Evolutionary conservation across 1,139 yeast species (phyloP).

Genomic region (Zygosaccharomyces sapae): DNA sequence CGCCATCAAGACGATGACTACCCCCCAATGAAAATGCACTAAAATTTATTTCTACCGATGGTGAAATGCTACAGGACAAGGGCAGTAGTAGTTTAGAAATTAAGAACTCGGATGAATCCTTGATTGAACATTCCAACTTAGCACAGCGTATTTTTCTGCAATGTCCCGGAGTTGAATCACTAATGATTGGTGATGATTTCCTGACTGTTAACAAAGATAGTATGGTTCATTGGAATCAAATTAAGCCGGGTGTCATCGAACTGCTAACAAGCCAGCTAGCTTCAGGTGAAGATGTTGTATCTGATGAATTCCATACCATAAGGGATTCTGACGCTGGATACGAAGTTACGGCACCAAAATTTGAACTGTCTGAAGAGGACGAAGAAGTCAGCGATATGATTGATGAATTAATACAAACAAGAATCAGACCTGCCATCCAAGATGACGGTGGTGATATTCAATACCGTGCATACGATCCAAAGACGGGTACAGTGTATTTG

Average conservation of each 20-base stretch:
- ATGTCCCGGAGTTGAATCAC: conserved; percentile 77
- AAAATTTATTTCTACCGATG: conserved; percentile 71
- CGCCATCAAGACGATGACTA: conserved; percentile 56
- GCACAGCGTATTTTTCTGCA: conserved; percentile 70
- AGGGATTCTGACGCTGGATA: conserved; percentile 34
- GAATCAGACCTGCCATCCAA: conserved; percentile 90
- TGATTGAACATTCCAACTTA: conserved; percentile 63
- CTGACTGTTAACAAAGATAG: conserved; percentile 76
- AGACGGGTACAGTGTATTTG: conserved; percentile 60
- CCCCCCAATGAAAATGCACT: conserved; percentile 93
- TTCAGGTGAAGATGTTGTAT: conserved; percentile 62
- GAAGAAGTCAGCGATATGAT: conserved; percentile 75
- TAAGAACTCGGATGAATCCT: conserved; percentile 55
- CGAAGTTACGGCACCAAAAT: conserved; percentile 31
- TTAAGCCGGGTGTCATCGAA: conserved; percentile 86
- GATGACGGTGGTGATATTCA: conserved; percentile 85
- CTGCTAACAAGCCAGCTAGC: conserved; percentile 79
- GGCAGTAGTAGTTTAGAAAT: conserved; percentile 59
- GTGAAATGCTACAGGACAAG: conserved; percentile 50
- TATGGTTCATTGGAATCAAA: conserved; percentile 60
- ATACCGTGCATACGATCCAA: conserved; percentile 60
- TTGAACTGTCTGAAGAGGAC: conserved; percentile 40
- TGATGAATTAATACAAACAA: conserved; percentile 86
- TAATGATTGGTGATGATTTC: conserved; percentile 85
- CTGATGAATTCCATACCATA: conserved; percentile 32